Base-by-base conservation (phyloP, 2,329 filamentous ascomycete genomes). In the Bimuria novae-zelandiae region DNA sequence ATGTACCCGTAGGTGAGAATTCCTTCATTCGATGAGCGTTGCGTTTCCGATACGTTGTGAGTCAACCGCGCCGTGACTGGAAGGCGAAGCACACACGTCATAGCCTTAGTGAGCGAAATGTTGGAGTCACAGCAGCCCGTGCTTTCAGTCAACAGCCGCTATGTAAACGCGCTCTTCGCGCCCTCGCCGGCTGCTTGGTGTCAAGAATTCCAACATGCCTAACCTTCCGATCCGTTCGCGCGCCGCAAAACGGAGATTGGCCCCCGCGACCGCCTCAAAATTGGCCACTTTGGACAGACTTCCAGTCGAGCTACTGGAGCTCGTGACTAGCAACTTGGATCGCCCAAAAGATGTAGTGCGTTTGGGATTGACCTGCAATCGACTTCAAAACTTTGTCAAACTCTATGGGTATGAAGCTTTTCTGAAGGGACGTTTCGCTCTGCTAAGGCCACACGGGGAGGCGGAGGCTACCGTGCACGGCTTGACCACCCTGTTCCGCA, bases 401-500 rank as follows among this genome's bases (percentile, higher is more conserved):
- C 58, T 69, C 1, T 68, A 72, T 47, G 70, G 69, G 14, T 73
- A 69, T 69, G 71, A 69, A 49, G 67, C 69, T 3, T 55, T 68
- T 23, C 59, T 70, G 8, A 65, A 61, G 45, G 70, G 70, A 2
- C 68, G 70, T 4, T 71, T 73, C 39, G 56, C 51, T 12, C 22
- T 71, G 19, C 30, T 40, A 16, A 60, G 60, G 6, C 52, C 69
- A 16, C 65, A 67, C 23, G 35, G 55, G 8, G 67, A 73, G 32
- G 68, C 70, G 17, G 58, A 40, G 10, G 63, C 51, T n/a, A 76
- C 78, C n/a, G 79, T 80, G 2, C 79, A 80, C 45, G 79, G 80
- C 7, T 66, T 85, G 45, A 82, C 81, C 1, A 82, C 82, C 1
- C 73, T 84, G 3, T 82, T 82, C 11, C 77, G 80, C 25, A 84